Conservation (phyloP, 371 early-diverging fungal genomes). For the Mucor circinelloides region DNA sequence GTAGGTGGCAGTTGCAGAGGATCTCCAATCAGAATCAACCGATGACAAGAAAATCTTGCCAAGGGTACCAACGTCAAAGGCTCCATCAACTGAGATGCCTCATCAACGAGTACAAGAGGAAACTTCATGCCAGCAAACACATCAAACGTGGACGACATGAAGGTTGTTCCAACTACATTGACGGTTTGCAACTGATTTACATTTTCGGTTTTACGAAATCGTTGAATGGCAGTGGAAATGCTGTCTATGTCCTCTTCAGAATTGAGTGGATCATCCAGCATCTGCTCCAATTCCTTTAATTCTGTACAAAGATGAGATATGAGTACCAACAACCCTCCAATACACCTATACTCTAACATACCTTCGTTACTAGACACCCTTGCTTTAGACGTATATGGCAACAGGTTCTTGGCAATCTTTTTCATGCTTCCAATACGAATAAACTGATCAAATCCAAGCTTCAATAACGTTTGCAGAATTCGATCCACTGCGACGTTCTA, state of each 20-base stretch:
- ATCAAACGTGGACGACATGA: constrained; percentile 79
- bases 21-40: constrained; percentile 90
- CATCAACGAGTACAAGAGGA: constrained; percentile 85
- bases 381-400: constrained; percentile 71
- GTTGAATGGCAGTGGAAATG: constrained; percentile 67
- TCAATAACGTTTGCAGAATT: constrained; percentile 69
- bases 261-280: constrained; percentile 64
- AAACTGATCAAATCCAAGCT: constrained; percentile 77
- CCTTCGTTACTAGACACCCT: constrained; percentile 52
- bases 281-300: constrained; percentile 71
- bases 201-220: constrained; percentile 62
- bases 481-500: constrained; percentile 90
- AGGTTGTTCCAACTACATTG: constrained; percentile 79
- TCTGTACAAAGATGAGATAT: constrained; percentile 34
- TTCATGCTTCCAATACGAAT: constrained; percentile 85
- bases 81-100: constrained; percentile 87
- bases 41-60: constrained; percentile 58
- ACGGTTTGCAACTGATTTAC: constrained; percentile 47
- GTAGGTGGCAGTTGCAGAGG: constrained; percentile 89
- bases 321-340: background rate
- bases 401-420: constrained; percentile 71
- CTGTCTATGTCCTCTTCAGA: constrained; percentile 56
- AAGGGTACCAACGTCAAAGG: constrained; percentile 88
- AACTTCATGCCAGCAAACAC: constrained; percentile 58
- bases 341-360: background rate